These are phyloP conservation scores for Nitzschia inconspicua DNA, from an alignment of 108 stramenopile species.

Conservation along the genomic window DNA sequence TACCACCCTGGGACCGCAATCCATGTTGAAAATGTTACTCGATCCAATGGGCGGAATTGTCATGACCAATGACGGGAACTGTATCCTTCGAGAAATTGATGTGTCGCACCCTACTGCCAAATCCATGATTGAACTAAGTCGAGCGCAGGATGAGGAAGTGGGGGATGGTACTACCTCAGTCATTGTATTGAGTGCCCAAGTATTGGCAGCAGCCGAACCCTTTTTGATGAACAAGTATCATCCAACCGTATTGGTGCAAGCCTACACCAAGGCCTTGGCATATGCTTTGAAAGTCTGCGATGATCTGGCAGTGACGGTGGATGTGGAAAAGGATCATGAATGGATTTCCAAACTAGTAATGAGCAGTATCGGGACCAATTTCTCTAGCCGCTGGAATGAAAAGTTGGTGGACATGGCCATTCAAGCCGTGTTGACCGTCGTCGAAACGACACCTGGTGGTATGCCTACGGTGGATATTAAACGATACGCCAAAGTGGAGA, in stretches of 20 bases:
- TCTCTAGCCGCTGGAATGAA: constrained; percentile 95
- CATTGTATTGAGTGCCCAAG: constrained; percentile 98
- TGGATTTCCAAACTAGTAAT: constrained; percentile 88
- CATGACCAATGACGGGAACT: constrained; percentile 99
- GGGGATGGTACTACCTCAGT: constrained; percentile 99
- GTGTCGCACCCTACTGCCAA: constrained; percentile 99
- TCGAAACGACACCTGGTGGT: constrained; percentile 31
- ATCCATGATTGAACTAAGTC: constrained; percentile 98
- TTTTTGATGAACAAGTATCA: constrained; percentile 90
- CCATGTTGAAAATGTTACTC: constrained; percentile 99
- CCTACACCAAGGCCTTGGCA: constrained; percentile 93
- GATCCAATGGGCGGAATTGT: constrained; percentile 99
- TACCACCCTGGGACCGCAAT: constrained; percentile 96
- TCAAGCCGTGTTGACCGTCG: constrained; percentile 91
- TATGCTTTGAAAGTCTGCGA: constrained; percentile 91
- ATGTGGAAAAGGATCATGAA: constrained; percentile 81
- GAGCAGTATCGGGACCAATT: constrained; percentile 97
- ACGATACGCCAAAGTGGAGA: constrained; percentile 99
- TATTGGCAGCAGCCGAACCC: constrained; percentile 96
- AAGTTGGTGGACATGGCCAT: constrained; percentile 97
- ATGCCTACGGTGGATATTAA: constrained; percentile 90
- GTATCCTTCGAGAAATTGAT: constrained; percentile 98
- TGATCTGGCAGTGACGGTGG: constrained; percentile 77
- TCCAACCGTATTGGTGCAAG: constrained; percentile 96
- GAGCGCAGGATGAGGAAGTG: constrained; percentile 99